Evolutionary conservation across 352 stramenopile species (phyloP).

Genomic region (Phytophthora multivora): DNA sequence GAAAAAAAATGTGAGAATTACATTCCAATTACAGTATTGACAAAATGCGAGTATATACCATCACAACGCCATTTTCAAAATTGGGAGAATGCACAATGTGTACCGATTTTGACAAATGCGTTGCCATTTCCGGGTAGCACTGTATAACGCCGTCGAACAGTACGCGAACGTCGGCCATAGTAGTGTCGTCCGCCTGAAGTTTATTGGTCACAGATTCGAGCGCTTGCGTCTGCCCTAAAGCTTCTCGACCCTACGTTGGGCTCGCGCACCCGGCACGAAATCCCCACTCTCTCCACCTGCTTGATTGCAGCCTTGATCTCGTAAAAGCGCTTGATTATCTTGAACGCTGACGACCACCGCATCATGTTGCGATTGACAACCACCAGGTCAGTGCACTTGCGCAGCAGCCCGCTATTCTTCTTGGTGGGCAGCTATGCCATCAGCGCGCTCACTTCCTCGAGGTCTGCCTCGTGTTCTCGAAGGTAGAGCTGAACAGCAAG

Average conservation of each 20-base stretch:
- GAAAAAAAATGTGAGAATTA: too few relatives aligned
- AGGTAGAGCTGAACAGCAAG: not conserved
- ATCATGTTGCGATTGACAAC: not conserved
- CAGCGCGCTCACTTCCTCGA: not conserved
- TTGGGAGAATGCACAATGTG: not conserved
- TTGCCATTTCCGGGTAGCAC: not conserved
- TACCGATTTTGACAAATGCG: not conserved
- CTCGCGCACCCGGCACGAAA: not conserved
- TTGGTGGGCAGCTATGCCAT: not conserved
- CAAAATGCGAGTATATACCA: not conserved
- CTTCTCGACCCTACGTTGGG: not conserved
- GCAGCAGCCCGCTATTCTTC: not conserved
- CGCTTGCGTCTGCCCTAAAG: not conserved
- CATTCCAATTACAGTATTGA: too few relatives aligned
- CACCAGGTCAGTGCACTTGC: too few relatives aligned
- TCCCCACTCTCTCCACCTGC: not conserved
- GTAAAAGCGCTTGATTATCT: not conserved
- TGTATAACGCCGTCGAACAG: not conserved
- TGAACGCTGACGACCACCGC: not conserved
- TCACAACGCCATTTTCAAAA: not conserved
- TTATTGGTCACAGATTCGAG: not conserved
- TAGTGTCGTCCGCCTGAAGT: not conserved
- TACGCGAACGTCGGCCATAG: not conserved
- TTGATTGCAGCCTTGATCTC: not conserved
- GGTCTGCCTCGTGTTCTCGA: not conserved